Evolutionary conservation across 2,329 filamentous ascomycete species (phyloP).

Genomic region (Fusarium illudens): DNA sequence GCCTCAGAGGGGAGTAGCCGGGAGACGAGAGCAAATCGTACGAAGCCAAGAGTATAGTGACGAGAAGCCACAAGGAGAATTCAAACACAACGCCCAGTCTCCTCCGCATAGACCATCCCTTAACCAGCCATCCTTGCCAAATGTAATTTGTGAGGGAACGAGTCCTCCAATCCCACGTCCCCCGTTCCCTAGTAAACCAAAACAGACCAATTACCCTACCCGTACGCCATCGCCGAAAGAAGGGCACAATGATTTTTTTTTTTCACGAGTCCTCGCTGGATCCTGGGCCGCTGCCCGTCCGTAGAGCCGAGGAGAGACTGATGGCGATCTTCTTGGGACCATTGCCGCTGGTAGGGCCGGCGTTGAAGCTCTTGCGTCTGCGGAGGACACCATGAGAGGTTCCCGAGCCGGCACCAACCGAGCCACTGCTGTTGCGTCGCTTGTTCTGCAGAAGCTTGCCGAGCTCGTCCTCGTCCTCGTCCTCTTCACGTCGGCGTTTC

Average conservation of each 20-base stretch:
- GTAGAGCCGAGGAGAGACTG: constrained; percentile 60
- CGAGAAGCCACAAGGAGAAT: constrained; percentile 25
- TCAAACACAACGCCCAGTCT: constrained; percentile 39
- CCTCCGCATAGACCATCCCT: constrained; percentile 29
- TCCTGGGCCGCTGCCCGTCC: constrained; percentile 50
- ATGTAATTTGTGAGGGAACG: constrained; percentile 27
- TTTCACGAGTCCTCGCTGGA: constrained; percentile 52
- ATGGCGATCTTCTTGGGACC: constrained; percentile 66
- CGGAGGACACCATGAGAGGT: constrained; percentile 44
- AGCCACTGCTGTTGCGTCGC: constrained; percentile 66
- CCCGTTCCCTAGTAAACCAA: constrained; percentile 32
- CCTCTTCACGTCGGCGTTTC: constrained; percentile 90
- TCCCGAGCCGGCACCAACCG: constrained; percentile 51
- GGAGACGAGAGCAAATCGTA: constrained; percentile 4
- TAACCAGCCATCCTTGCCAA: constrained; percentile 31
- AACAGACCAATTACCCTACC: constrained; percentile 34
- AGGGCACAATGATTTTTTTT: constrained; percentile 31
- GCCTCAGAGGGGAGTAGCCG: constrained; percentile 1
- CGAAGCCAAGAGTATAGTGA: constrained; percentile 27
- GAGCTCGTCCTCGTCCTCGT: constrained; percentile 90
- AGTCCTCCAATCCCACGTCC: constrained; percentile 22
- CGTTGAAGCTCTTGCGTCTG: constrained; percentile 54
- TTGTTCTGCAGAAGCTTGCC: constrained; percentile 78
- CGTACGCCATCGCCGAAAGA: constrained; percentile 42
- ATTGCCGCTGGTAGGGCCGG: constrained; percentile 49